Evolutionary conservation across 176 grass and related monocot genomes (phyloP), one percentile per base, ranked within the genome.

Genomic region (Raddia distichophylla): DNA sequence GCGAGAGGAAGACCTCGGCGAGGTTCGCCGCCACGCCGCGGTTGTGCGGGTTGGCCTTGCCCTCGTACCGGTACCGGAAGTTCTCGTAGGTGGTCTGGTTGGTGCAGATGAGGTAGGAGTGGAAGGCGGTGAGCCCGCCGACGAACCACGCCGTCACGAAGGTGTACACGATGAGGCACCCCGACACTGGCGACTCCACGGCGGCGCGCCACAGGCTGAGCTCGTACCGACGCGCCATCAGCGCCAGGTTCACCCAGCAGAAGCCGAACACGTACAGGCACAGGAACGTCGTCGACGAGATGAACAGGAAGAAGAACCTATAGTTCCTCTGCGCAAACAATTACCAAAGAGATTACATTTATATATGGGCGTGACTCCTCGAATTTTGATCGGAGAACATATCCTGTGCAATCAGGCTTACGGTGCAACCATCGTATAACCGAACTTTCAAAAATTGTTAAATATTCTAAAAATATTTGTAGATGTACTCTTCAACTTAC

Each of bases 21-120:
- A 95, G 2, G 73, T 99, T 99, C 3, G n/a, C 27, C 5, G 53
- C 70, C 45, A 83, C 90, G 43, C 93, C 96, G 3, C 69, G 92
- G 90, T 99, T 88, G 82, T 95, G 90, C 0, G 93, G 96, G 67
- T 95, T 99, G 57, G 76, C 51, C 76, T 95, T 99, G 0, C 90
- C 79, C 72, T 93, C 93, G 76, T 99, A 99, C 18, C 93, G 82
- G 82, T 95, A 93, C 49, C 93, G 88, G 71, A 99, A 99, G 85
- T 99, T 99, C 87, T 99, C 96, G 48, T 99, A 99, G 2, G 96
- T 99, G 2, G 93, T 99, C 93, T 98, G 93, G 88, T 98, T 98
- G 37, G 93, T 98, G 82, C 89, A 91, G 33, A 88, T 76, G 10
- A 98, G 84, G 84, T 98, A 98, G 35, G 94, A 65, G 76, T 98